A percentile compares a stretch with the other conserved stretches of the same genome.
These are phyloP conservation scores for Trifolium repens DNA, from an alignment of 306 rosid genomes.

Conservation along the genomic window DNA sequence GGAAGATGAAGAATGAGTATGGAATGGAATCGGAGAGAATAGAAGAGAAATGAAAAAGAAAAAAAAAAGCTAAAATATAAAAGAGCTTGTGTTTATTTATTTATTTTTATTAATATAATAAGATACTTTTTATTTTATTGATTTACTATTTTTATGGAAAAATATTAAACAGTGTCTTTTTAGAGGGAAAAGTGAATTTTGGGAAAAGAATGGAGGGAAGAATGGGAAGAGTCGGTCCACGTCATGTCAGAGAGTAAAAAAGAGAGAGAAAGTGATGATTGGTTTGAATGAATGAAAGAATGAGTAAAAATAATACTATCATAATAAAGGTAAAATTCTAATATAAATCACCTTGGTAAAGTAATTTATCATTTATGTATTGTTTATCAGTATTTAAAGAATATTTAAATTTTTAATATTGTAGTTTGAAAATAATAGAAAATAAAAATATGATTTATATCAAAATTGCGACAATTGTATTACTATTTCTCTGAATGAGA, in stretches of 20 bases:
- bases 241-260: slow-evolving; percentile 14
- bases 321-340: no score
- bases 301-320: not conserved
- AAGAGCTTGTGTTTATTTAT: not conserved
- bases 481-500: no score
- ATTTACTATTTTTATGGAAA: not conserved
- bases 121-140: not conserved
- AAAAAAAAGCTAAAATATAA: not conserved
- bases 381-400: no score
- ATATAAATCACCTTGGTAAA: no score
- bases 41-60: not conserved
- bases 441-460: no score
- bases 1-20: slow-evolving; percentile 36
- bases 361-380: no score
- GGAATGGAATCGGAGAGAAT: slow-evolving; percentile 11
- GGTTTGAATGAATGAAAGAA: not conserved
- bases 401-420: no score
- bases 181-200: not conserved
- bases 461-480: no score
- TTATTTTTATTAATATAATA: not conserved
- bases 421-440: no score
- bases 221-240: not conserved
- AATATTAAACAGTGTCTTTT: not conserved
- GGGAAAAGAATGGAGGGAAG: slow-evolving; percentile 16
- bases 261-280: not conserved